phyloP scores from a whole-genome alignment of 2,329 filamentous ascomycete species.

The Dactylellina drechsleri region DNA sequence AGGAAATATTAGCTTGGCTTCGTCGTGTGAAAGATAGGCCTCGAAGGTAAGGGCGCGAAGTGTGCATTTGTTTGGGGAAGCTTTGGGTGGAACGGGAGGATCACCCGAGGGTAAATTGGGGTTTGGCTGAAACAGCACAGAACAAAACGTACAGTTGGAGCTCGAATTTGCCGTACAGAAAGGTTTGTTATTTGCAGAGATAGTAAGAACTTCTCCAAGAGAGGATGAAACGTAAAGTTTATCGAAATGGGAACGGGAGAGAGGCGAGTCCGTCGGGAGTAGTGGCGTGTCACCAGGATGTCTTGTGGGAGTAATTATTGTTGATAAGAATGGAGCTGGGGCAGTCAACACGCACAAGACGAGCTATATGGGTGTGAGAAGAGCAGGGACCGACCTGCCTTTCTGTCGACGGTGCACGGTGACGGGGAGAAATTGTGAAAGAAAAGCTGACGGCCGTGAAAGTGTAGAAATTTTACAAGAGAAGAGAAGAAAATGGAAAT shows the following conservation, averaged over 20 bases:
- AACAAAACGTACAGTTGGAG: slow-evolving; percentile 30
- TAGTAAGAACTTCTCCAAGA: neutral
- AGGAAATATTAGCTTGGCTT: neutral
- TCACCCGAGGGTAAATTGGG: neutral
- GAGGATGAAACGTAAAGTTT: neutral
- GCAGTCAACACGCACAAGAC: slow-evolving; percentile 22
- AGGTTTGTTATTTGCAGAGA: neutral
- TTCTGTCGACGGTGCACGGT: neutral
- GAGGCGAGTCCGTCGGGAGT: slow-evolving; percentile 42
- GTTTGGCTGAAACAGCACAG: neutral
- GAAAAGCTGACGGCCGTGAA: slow-evolving; percentile 27
- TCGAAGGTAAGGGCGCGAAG: slow-evolving; percentile 25
- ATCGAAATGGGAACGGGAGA: neutral
- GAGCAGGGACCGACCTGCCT: slow-evolving; percentile 31
- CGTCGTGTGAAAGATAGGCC: neutral
- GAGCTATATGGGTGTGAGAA: slow-evolving; percentile 17
- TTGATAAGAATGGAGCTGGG: slow-evolving; percentile 19
- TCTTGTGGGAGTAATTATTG: slow-evolving; percentile 27
- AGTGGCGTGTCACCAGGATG: slow-evolving; percentile 7
- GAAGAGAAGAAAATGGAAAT: slow-evolving; percentile 19
- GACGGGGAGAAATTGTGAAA: neutral
- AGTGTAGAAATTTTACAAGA: slow-evolving; percentile 3
- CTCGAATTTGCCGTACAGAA: neutral
- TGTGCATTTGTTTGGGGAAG: slow-evolving; percentile 5
- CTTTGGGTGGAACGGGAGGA: neutral